phyloP scores from a whole-genome alignment of 1,284 basidiomycete genomes.

The Mycosarcoma mackinlayi region DNA sequence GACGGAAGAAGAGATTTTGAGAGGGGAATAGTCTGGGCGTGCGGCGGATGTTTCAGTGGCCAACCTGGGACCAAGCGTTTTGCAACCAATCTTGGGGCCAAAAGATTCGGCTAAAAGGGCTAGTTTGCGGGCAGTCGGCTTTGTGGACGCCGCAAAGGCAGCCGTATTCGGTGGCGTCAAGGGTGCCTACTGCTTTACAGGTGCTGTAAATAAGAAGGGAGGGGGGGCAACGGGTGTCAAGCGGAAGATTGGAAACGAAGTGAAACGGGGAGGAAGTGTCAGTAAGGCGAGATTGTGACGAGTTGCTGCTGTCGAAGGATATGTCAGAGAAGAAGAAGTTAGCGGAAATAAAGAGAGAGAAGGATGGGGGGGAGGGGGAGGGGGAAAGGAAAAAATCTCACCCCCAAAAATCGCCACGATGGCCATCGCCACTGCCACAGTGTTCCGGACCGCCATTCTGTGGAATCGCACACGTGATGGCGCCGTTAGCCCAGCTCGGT shows the following conservation, averaged over 20 bases:
- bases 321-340: too few relatives aligned
- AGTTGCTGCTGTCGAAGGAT: too few relatives aligned
- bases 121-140: constrained; percentile 6
- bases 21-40: background rate
- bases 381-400: constrained; percentile 5
- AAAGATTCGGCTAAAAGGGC: constrained; percentile 23
- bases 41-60: background rate
- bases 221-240: too few relatives aligned
- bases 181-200: constrained; percentile 31
- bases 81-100: constrained; percentile 27
- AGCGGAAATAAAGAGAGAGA: background rate
- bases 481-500: constrained; percentile 8
- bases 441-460: constrained; percentile 8
- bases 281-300: too few relatives aligned
- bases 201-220: constrained; percentile 4
- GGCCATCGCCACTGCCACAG: constrained; percentile 10
- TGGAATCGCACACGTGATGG: constrained; percentile 34
- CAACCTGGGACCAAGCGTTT: constrained; percentile 4
- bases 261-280: too few relatives aligned
- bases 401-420: constrained; percentile 24
- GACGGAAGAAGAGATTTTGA: background rate
- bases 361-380: background rate
- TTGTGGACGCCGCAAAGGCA: constrained; percentile 40
- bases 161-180: constrained; percentile 28
- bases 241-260: background rate